These are phyloP conservation scores for Penicillium paneum DNA, from an alignment of 2,329 filamentous ascomycete species.

Conservation along the genomic window DNA sequence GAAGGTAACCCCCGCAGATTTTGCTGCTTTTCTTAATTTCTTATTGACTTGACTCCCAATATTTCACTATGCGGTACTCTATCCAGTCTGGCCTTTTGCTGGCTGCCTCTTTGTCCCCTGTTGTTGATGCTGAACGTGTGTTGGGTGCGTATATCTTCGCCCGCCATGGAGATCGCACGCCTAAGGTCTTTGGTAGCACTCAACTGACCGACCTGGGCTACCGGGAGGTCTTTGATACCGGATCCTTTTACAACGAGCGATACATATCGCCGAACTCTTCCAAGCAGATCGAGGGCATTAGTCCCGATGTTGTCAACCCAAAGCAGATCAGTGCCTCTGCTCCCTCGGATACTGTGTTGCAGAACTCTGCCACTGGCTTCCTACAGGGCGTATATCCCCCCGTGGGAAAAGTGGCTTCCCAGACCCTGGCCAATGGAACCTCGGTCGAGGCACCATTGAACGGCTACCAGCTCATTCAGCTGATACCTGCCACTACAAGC, in stretches of 20 bases:
- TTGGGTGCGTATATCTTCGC: constrained; percentile 84
- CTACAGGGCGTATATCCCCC: constrained; percentile 86
- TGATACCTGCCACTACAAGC: constrained; percentile 60
- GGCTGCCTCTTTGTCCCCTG: constrained; percentile 21
- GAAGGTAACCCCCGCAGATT: not conserved
- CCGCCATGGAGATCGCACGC: constrained; percentile 82
- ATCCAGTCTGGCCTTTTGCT: constrained; percentile 26
- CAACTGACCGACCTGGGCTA: constrained; percentile 77
- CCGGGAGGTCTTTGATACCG: constrained; percentile 68
- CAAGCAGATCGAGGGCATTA: constrained; percentile 64
- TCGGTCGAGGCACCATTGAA: constrained; percentile 64
- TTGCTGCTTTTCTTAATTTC: not conserved
- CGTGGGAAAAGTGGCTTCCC: constrained; percentile 53
- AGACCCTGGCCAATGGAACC: constrained; percentile 69
- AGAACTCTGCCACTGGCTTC: constrained; percentile 76
- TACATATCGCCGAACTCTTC: constrained; percentile 65
- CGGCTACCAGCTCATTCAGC: constrained; percentile 80
- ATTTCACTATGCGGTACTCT: constrained; percentile 27
- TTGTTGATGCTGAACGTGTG: constrained; percentile 60
- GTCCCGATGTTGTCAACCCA: constrained; percentile 61
- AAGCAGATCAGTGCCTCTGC: constrained; percentile 70
- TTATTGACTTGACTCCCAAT: not conserved
- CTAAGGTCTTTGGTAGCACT: constrained; percentile 70
- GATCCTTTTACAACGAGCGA: constrained; percentile 69
- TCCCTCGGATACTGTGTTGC: constrained; percentile 72